phyloP scores from a whole-genome alignment of 73 alveolate species.

The Paramecium sonneborni region DNA sequence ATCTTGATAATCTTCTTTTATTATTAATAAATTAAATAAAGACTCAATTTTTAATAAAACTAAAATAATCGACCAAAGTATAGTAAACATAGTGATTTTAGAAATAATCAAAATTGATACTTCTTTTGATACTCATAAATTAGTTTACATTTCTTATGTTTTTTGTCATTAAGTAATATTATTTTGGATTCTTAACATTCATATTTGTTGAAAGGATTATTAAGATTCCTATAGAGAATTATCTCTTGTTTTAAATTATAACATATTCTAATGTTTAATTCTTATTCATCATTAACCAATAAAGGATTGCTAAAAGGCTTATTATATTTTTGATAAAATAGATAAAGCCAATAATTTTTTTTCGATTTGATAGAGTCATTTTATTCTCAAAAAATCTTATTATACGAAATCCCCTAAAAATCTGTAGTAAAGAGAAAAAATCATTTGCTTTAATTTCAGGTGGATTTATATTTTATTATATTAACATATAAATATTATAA shows the following conservation, averaged over 20 bases:
- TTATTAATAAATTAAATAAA: background rate
- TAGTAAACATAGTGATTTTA: conserved; percentile 50
- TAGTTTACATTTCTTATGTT: conserved; percentile 73
- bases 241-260: background rate
- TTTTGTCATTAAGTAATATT: conserved; percentile 66
- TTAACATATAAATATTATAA: too few relatives aligned
- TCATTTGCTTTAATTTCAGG: background rate
- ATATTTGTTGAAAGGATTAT: conserved; percentile 51
- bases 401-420: background rate
- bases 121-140: conserved; percentile 82
- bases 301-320: background rate
- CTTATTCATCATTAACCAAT: background rate
- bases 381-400: background rate
- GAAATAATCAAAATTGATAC: conserved; percentile 73
- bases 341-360: background rate
- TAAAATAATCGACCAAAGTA: conserved; percentile 44
- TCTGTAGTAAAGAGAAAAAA: background rate
- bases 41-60: background rate
- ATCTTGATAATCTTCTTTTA: background rate
- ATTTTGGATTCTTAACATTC: conserved; percentile 69
- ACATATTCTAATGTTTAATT: background rate
- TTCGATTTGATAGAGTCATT: background rate
- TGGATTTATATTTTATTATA: background rate
- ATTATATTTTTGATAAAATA: background rate
- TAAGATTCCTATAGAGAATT: background rate